Conservation (phyloP, 1,284 basidiomycete species). For the Volvariella surrecta region DNA sequence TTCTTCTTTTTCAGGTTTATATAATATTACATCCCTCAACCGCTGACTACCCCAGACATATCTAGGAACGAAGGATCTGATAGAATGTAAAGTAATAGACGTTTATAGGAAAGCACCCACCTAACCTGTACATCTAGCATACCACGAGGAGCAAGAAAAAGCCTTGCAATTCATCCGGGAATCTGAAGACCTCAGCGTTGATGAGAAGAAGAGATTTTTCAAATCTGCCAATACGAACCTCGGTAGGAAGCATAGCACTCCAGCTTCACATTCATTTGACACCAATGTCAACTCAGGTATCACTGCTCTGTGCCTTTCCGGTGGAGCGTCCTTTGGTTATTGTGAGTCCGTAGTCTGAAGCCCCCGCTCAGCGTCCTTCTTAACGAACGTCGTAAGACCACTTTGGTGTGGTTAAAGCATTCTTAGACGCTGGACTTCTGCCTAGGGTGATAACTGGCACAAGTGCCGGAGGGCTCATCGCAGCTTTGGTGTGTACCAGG, state of each 20-base stretch:
- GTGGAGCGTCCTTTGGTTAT: slow-evolving; percentile 92
- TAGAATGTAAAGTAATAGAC: slow-evolving; percentile 58
- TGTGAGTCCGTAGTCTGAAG: slow-evolving; percentile 38
- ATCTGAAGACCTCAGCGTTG: slow-evolving; percentile 63
- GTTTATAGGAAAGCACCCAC: not conserved
- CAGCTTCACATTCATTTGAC: not conserved
- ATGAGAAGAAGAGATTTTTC: slow-evolving; percentile 93
- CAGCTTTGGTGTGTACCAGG: slow-evolving; percentile 79
- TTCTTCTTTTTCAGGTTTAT: slow-evolving; percentile 13
- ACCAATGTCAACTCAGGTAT: slow-evolving; percentile 22
- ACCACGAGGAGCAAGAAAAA: slow-evolving; percentile 71
- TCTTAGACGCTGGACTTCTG: slow-evolving; percentile 81
- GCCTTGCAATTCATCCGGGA: slow-evolving; percentile 72
- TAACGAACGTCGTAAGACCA: slow-evolving; percentile 58
- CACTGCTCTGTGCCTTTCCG: slow-evolving; percentile 86
- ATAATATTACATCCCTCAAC: slow-evolving; percentile 6
- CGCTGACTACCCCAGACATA: slow-evolving; percentile 55
- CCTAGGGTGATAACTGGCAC: slow-evolving; percentile 91
- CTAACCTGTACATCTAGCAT: slow-evolving; percentile 37
- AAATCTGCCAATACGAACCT: slow-evolving; percentile 84
- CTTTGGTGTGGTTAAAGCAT: slow-evolving; percentile 87
- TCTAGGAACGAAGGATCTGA: slow-evolving; percentile 79
- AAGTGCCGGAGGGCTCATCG: slow-evolving; percentile 87
- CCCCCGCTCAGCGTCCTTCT: not conserved
- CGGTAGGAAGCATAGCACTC: slow-evolving; percentile 34